Base-by-base conservation (phyloP, 1,284 basidiomycete species). In the Ustilago tritici region DNA sequence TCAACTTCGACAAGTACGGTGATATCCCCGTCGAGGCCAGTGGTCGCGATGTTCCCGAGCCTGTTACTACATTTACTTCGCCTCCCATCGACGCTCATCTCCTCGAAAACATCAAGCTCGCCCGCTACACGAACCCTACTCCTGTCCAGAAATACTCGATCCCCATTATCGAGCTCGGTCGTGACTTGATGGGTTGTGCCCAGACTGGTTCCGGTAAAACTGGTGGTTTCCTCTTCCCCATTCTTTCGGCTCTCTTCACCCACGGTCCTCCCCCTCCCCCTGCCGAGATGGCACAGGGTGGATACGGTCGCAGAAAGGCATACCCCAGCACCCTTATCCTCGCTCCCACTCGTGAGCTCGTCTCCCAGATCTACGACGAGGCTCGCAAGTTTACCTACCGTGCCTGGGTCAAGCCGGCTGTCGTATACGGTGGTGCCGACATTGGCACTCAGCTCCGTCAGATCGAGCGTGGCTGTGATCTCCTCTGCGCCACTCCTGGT, bases 151-250 rank as follows among this genome's bases (percentile, higher is more conserved):
- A 99, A 90, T 98, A 98, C 88, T 99, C 97, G 82, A 94, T 99
- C 85, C 97, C 96, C 86, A 99, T 99, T 85, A 95, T 99, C 81
- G 93, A 93, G 76, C 91, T 89, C 79, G 91, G 88, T 61, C 89
- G 95, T 87, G 96, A 99, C 88, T 90, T 99, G 87, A 99, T 99
- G 96, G 96, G 96, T 80, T 98, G 96, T 89, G 96, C 96, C 85
- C 96, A 95, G 92, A 99, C 97, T 82, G 96, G 96, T 89, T 99
- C 97, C 86, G 96, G 96, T 79, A 99, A 99, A 89, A 99, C 97
- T 55, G 96, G 91, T 85, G 96, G 96, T 87, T 99, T 99, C 91
- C 90, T 99, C 76, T 99, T 99, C 91, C 96, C 96, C 72, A 99
- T 99, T 86, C 91, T 99, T 68, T 98, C 95, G 55, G 93, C 95